A percentile compares a stretch with the other conserved stretches of the same genome.
Evolutionary conservation across 78 protist species (phyloP).

Genomic region (Planoprotostelium fungivorum): DNA sequence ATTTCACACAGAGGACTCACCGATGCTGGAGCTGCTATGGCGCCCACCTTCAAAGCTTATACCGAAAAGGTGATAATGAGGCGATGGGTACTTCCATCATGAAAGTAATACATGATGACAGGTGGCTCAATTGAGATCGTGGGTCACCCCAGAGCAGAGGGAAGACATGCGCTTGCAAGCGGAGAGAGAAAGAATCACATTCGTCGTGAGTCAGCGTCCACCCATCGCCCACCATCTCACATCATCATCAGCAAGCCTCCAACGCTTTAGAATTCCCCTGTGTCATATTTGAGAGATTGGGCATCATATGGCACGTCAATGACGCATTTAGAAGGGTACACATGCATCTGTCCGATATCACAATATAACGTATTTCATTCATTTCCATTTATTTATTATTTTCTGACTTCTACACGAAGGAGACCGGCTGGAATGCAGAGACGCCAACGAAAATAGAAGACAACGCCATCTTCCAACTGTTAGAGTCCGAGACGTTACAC

Average conservation of each 20-base stretch:
- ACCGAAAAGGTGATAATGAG: neutral
- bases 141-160: neutral
- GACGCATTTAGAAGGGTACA: neutral
- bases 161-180: neutral
- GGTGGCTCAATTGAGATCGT: too few species aligned
- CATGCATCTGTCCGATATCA: neutral
- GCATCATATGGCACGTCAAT: neutral
- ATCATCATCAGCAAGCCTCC: neutral
- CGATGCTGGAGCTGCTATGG: neutral
- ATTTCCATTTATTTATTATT: too few species aligned
- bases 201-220: neutral
- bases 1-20: neutral
- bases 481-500: neutral
- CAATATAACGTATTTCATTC: neutral
- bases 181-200: neutral
- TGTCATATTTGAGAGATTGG: neutral
- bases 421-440: neutral
- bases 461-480: neutral
- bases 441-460: neutral
- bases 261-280: neutral
- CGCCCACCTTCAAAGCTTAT: neutral
- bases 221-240: neutral
- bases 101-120: neutral
- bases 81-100: neutral
- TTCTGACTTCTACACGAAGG: too few species aligned